A percentile compares a stretch with the other conserved stretches of the same genome.
Conservation (phyloP, 805 yeast genomes). For the Candida ortonii region DNA sequence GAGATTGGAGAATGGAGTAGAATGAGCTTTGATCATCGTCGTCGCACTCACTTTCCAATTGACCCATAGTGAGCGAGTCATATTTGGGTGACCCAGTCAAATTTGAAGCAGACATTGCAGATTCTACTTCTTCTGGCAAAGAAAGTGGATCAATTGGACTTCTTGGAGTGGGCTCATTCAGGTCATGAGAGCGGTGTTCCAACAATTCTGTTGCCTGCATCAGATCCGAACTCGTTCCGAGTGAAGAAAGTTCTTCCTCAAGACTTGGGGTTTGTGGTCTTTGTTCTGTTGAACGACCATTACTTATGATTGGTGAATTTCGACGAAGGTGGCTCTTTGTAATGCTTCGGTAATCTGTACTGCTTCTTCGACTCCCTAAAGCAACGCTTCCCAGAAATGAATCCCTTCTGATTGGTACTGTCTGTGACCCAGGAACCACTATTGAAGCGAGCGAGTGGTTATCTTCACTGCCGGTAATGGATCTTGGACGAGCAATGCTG, state of each 20-base stretch:
- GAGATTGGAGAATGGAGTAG: constrained; percentile 11
- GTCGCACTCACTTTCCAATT: constrained; percentile 1
- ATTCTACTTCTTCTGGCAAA: too few species aligned
- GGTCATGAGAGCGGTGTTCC: too few species aligned
- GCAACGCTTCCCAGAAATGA: constrained; percentile 6
- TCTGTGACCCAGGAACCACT: constrained; percentile 19
- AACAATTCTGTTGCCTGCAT: too few species aligned
- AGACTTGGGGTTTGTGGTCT: not conserved
- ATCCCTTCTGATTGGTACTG: constrained; percentile 27
- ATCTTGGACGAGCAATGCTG: constrained; percentile 22
- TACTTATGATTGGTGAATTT: too few species aligned
- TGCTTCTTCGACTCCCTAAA: constrained; percentile 1
- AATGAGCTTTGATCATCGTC: constrained; percentile 5
- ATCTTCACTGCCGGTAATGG: constrained; percentile 16
- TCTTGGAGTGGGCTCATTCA: too few species aligned
- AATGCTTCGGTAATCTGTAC: constrained; percentile 1
- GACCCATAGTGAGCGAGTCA: too few species aligned
- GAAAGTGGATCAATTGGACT: too few species aligned
- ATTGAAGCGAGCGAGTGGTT: constrained; percentile 23
- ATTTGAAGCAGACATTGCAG: too few species aligned
- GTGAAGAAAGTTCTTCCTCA: too few species aligned
- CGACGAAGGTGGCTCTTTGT: not conserved
- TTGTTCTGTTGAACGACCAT: constrained; percentile 1
- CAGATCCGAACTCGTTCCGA: too few species aligned
- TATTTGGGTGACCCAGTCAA: too few species aligned